Percentiles rank a stretch among this genome's conserved stretches.
phyloP scores from a whole-genome alignment of 2,329 filamentous ascomycete species.

The Trichoderma oligosporum region DNA sequence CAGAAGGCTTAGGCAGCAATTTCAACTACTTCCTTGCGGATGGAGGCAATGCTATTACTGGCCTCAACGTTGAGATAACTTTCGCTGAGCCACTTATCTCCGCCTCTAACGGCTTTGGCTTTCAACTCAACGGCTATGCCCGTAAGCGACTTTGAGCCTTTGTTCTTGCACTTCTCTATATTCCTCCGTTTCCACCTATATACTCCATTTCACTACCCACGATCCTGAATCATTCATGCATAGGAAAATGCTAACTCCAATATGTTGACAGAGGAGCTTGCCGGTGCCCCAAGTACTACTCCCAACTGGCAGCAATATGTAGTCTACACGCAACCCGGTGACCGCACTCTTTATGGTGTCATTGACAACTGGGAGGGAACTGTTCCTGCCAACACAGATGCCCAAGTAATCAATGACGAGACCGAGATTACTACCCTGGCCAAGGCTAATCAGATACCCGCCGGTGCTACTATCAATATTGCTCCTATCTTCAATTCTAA shows the following conservation, averaged over 20 bases:
- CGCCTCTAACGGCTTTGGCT: background rate
- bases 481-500: background rate
- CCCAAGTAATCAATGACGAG: background rate
- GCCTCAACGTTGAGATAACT: constrained; percentile 2
- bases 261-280: background rate
- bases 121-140: background rate
- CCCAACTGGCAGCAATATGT: constrained; percentile 12
- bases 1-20: constrained; percentile 2
- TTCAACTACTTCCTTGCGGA: constrained; percentile 11
- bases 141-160: background rate
- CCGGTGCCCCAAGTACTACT: background rate
- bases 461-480: background rate
- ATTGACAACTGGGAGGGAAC: constrained; percentile 5
- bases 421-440: background rate
- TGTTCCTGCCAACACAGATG: background rate
- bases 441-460: background rate
- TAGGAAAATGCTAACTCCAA: background rate
- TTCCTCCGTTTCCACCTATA: too few species aligned
- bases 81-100: constrained; percentile 5
- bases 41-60: constrained; percentile 8
- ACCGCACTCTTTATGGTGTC: background rate
- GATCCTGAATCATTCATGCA: too few species aligned
- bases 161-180: too few species aligned
- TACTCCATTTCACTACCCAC: too few species aligned
- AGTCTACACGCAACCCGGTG: background rate